Evolutionary conservation across 306 rosid species (phyloP).

Genomic region (Quercus rubra): DNA sequence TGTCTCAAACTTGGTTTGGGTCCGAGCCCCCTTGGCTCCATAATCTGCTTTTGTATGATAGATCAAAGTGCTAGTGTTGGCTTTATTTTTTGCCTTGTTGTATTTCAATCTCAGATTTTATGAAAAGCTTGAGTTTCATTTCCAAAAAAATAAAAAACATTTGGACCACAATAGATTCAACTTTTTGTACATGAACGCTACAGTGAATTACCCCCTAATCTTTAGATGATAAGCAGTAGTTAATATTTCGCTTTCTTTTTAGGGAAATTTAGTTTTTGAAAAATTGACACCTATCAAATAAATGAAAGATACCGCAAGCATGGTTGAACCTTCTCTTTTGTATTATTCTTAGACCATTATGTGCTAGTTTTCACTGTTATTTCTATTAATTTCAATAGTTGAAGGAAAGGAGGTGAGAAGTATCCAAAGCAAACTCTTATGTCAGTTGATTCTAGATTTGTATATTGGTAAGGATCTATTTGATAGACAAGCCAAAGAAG

Average conservation of each 20-base stretch:
- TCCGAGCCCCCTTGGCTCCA: no score
- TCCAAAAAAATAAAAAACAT: no score
- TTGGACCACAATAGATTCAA: neutral
- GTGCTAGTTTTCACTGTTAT: neutral
- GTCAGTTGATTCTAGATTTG: slow-evolving; percentile 72
- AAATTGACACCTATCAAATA: neutral
- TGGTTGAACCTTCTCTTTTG: neutral
- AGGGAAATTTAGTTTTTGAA: neutral
- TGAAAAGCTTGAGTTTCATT: no score
- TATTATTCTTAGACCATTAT: neutral
- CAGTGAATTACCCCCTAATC: no score
- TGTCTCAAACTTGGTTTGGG: no score
- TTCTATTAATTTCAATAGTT: slow-evolving; percentile 44
- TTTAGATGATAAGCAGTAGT: no score
- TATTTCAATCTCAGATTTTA: no score
- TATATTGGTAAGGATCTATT: slow-evolving; percentile 86
- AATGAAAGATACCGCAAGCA: neutral
- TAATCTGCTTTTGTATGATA: no score
- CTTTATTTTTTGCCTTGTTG: no score
- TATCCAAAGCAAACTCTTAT: slow-evolving; percentile 75
- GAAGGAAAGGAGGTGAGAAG: slow-evolving; percentile 94
- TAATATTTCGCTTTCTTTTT: neutral
- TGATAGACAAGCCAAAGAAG: slow-evolving; percentile 85
- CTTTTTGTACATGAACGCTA: no score
- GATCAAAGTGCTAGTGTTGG: no score